These are phyloP conservation scores for Neophaeococcomyces aloes DNA, from an alignment of 2,329 filamentous ascomycete genomes.

Conservation along the genomic window DNA sequence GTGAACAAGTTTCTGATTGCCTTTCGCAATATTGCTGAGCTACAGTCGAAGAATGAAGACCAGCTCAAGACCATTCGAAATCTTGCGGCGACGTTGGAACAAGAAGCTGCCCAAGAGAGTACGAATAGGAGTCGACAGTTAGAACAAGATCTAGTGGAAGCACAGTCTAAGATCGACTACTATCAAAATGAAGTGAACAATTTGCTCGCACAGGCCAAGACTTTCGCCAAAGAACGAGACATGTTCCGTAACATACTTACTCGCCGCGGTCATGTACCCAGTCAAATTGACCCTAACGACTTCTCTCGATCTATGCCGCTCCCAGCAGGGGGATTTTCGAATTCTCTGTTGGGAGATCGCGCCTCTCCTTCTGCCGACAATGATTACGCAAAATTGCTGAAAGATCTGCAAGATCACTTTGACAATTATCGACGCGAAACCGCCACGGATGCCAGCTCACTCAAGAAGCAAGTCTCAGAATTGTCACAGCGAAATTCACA, in stretches of 20 bases:
- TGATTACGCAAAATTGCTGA: slow-evolving; percentile 66
- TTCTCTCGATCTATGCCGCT: slow-evolving; percentile 63
- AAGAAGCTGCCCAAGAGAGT: slow-evolving; percentile 64
- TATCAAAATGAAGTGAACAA: slow-evolving; percentile 78
- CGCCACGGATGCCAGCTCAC: slow-evolving; percentile 63
- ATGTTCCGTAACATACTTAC: slow-evolving; percentile 95
- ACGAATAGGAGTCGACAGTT: slow-evolving; percentile 45
- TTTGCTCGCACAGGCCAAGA: slow-evolving; percentile 74
- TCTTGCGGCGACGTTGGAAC: slow-evolving; percentile 81
- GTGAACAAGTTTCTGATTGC: slow-evolving; percentile 83
- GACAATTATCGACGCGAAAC: slow-evolving; percentile 84
- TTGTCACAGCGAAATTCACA: slow-evolving; percentile 72
- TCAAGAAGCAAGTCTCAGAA: slow-evolving; percentile 75
- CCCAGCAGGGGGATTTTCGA: slow-evolving; percentile 22
- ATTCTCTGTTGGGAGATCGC: slow-evolving; percentile 1
- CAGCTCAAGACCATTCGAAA: slow-evolving; percentile 73
- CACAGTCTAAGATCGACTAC: slow-evolving; percentile 55
- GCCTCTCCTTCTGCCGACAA: slow-evolving; percentile 39
- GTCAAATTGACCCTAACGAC: slow-evolving; percentile 53
- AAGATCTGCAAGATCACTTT: slow-evolving; percentile 80
- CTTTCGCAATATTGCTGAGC: slow-evolving; percentile 72
- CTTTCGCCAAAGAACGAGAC: slow-evolving; percentile 88
- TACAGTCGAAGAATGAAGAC: slow-evolving; percentile 81
- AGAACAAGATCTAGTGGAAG: slow-evolving; percentile 56
- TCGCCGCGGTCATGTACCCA: slow-evolving; percentile 55